phyloP scores from a whole-genome alignment of 768 basidiomycete species.

The Hydnum rufescens region DNA sequence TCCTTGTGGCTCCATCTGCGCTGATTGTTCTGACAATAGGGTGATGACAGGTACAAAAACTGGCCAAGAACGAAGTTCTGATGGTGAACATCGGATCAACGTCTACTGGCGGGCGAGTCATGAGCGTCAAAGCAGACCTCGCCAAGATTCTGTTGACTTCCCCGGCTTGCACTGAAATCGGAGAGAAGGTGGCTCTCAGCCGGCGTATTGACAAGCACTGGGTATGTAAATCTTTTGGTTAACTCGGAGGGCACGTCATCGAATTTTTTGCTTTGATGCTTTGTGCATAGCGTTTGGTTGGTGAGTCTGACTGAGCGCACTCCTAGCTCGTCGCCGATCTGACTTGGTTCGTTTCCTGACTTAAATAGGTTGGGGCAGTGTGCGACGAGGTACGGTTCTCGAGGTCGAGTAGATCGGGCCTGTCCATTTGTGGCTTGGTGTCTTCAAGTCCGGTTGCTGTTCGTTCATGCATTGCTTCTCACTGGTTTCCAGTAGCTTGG shows the following conservation, averaged over 20 bases:
- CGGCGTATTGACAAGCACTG: conserved; percentile 96
- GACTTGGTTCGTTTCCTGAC: background rate
- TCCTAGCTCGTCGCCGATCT: background rate
- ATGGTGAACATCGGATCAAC: conserved; percentile 98
- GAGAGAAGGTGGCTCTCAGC: conserved; percentile 92
- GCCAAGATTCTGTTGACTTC: conserved; percentile 87
- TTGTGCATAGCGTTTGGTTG: conserved; percentile 88
- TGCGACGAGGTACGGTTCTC: conserved; percentile 64
- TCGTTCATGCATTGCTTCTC: too few relatives aligned
- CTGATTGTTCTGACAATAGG: background rate
- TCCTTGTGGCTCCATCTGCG: background rate
- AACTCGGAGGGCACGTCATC: background rate
- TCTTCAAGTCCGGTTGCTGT: too few relatives aligned
- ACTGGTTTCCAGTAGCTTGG: too few relatives aligned
- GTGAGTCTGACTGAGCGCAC: conserved; percentile 26
- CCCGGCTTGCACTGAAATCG: conserved; percentile 89
- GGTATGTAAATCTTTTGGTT: too few relatives aligned
- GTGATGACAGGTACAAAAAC: conserved; percentile 40
- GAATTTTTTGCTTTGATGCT: background rate
- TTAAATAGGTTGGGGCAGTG: conserved; percentile 66
- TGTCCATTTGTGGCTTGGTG: too few relatives aligned
- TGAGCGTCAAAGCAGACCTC: conserved; percentile 85
- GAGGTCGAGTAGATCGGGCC: conserved; percentile 25
- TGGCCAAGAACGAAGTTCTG: conserved; percentile 76
- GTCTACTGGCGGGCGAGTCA: conserved; percentile 86